A percentile compares a stretch with the other conserved stretches of the same genome.
Conservation (phyloP, 2,329 filamentous ascomycete species). For the Colletotrichum simmondsii region DNA sequence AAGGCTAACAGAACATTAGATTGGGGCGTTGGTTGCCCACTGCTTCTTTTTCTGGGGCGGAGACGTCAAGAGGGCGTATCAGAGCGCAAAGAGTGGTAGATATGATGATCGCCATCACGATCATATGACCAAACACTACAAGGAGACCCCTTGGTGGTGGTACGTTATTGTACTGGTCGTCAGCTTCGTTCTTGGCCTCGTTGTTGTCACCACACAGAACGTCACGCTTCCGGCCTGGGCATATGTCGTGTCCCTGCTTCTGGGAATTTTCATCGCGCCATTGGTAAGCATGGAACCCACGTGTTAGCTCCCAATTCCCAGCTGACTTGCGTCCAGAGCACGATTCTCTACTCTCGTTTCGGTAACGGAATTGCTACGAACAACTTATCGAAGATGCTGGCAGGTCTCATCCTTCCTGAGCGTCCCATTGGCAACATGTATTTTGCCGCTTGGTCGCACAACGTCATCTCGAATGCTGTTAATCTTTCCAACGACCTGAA, state of each 20-base stretch:
- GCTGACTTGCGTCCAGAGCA: conserved; percentile 51
- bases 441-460: conserved; percentile 69
- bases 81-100: conserved; percentile 53
- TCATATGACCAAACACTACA: conserved; percentile 64
- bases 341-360: conserved; percentile 61
- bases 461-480: conserved; percentile 62
- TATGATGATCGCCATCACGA: conserved; percentile 63
- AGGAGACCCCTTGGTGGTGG: conserved; percentile 62
- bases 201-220: conserved; percentile 57
- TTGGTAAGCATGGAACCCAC: conserved; percentile 47
- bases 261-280: conserved; percentile 61
- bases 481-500: conserved; percentile 65
- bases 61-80: conserved; percentile 60
- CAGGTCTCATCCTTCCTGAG: conserved; percentile 60
- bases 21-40: conserved; percentile 65
- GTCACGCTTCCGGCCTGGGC: conserved; percentile 59
- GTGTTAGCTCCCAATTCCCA: neutral
- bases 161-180: conserved; percentile 52
- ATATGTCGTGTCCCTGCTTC: conserved; percentile 55
- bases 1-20: conserved; percentile 46
- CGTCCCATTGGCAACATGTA: conserved; percentile 67
- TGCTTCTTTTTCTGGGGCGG: conserved; percentile 65
- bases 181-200: conserved; percentile 57
- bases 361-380: conserved; percentile 70
- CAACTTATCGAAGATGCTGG: conserved; percentile 68